A percentile compares a stretch with the other conserved stretches of the same genome.
These are phyloP conservation scores for Euphorbia tirucalli DNA, from an alignment of 345 rosid species.

Conservation along the genomic window DNA sequence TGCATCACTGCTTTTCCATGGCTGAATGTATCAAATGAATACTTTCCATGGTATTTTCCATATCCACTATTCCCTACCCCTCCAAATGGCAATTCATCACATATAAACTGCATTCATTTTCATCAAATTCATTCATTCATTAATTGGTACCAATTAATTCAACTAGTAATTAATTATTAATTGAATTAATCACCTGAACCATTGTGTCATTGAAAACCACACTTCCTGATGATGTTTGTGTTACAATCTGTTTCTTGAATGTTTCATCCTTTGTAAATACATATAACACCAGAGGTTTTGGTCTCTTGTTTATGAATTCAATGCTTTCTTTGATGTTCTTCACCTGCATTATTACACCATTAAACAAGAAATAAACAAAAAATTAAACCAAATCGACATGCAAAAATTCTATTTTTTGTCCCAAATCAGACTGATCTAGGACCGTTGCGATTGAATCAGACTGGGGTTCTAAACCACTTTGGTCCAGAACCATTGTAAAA, in stretches of 20 bases:
- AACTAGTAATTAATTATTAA: no score
- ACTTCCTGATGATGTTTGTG: conserved; percentile 72
- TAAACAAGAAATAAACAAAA: no score
- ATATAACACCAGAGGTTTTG: conserved; percentile 54
- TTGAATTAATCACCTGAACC: conserved; percentile 44
- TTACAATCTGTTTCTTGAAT: conserved; percentile 52
- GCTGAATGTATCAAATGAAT: conserved; percentile 85
- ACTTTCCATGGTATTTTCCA: conserved; percentile 91
- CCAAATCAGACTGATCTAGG: no score
- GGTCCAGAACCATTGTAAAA: no score
- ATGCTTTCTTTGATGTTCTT: conserved; percentile 54
- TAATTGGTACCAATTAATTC: no score
- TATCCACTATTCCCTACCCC: conserved; percentile 83
- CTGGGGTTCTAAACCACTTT: no score
- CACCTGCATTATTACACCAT: conserved; percentile 45
- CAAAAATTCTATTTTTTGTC: no score
- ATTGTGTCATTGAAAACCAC: conserved; percentile 69
- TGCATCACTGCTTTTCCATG: conserved; percentile 81
- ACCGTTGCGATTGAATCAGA: no score
- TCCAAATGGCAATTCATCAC: conserved; percentile 79
- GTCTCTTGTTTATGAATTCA: conserved; percentile 49
- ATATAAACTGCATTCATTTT: conserved; percentile 46
- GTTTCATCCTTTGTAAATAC: conserved; percentile 61
- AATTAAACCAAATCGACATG: no score
- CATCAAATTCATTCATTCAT: no score